Conservation (phyloP, 1,284 basidiomycete genomes). For the Heterobasidion occidentale region DNA sequence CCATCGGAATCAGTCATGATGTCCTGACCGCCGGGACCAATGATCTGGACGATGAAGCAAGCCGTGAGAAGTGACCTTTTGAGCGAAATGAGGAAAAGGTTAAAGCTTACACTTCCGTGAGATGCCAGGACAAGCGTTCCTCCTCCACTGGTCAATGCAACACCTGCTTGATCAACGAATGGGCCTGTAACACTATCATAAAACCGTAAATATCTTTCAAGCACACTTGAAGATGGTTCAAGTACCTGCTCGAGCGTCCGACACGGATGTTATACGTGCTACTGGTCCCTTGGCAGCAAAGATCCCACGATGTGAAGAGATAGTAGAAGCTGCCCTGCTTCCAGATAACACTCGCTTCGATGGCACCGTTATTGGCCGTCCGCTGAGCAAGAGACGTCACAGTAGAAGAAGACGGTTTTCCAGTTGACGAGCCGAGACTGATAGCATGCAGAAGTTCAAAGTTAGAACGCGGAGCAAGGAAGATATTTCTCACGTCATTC, state of each 20-base stretch:
- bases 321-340: conserved; percentile 42
- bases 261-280: conserved; percentile 57
- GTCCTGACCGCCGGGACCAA: conserved; percentile 40
- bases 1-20: conserved; percentile 29
- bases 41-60: conserved; percentile 21
- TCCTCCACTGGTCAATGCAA: conserved; percentile 38
- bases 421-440: conserved; percentile 27
- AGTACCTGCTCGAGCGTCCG: conserved; percentile 36
- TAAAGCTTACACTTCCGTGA: conserved; percentile 29
- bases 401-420: conserved; percentile 28
- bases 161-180: conserved; percentile 40
- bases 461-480: too few species aligned
- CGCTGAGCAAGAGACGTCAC: conserved; percentile 39
- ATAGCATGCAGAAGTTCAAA: neutral
- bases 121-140: conserved; percentile 43
- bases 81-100: neutral
- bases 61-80: neutral
- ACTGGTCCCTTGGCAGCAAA: conserved; percentile 41
- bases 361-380: conserved; percentile 31
- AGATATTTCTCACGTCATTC: neutral
- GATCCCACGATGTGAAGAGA: conserved; percentile 51
- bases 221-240: neutral
- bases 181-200: conserved; percentile 29
- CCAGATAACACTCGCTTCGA: conserved; percentile 41
- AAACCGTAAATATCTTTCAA: neutral